Conservation (phyloP, 495 filamentous ascomycete species). For the Penicillium psychrofluorescens region DNA sequence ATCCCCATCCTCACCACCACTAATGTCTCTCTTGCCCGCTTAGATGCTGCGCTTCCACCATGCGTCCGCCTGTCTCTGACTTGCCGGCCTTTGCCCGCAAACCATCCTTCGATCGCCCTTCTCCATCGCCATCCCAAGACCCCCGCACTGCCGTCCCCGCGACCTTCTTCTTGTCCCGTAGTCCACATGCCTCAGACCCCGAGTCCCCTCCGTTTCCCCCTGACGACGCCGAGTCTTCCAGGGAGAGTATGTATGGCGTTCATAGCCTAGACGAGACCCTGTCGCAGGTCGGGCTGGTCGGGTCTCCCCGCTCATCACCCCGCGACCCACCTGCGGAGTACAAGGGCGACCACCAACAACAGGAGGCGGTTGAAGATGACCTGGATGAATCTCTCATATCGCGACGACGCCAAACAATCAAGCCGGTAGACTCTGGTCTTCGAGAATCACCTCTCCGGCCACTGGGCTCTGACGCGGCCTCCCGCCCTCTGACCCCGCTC, state of each 20-base stretch:
- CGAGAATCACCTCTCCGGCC: constrained; percentile 17
- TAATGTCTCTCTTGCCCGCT: no score
- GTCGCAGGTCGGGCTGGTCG: constrained; percentile 13
- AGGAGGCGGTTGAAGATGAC: constrained; percentile 22
- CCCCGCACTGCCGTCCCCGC: constrained; percentile 32
- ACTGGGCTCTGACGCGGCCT: constrained; percentile 17
- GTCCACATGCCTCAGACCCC: constrained; percentile 16
- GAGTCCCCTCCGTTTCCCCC: constrained; percentile 16
- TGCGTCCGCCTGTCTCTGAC: constrained; percentile 36
- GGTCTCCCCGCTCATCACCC: constrained; percentile 2
- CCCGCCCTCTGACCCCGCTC: constrained; percentile 41
- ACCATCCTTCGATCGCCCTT: constrained; percentile 19
- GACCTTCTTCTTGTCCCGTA: constrained; percentile 42
- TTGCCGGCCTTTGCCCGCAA: constrained; percentile 24
- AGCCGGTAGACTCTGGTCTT: constrained; percentile 13
- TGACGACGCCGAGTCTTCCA: constrained; percentile 12
- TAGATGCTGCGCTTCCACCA: constrained; percentile 11
- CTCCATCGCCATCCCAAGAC: constrained; percentile 29
- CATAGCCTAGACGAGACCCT: constrained; percentile 55
- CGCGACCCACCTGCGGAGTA: constrained; percentile 1
- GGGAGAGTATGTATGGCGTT: constrained; percentile 53
- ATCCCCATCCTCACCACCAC: no score
- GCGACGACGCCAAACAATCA: constrained; percentile 30
- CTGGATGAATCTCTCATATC: constrained; percentile 15
- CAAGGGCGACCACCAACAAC: background rate